Base-by-base conservation (phyloP, 2,329 filamentous ascomycete genomes). In the Aspergillus sp. region DNA sequence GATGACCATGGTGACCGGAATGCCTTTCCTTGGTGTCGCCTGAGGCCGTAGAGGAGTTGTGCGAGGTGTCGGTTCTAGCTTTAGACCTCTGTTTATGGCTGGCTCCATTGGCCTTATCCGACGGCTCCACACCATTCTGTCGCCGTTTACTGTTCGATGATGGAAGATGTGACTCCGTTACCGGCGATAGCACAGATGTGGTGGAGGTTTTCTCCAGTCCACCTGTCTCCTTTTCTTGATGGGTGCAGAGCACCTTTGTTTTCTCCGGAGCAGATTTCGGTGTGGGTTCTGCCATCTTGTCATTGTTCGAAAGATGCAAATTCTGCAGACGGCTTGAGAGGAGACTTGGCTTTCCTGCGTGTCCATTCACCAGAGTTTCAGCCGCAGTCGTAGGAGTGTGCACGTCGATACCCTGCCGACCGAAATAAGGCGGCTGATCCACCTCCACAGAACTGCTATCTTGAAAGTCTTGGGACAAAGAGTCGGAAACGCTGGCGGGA, bases 291-390 rank as follows among this genome's bases (percentile, higher is more conserved):
- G 60, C 47, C 8, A 60, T 36, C 35, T 63, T 68, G 44, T 70
- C 63, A 4, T 64, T 61, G 47, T 71, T 70, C 11, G 71, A 67
- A 32, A 73, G 47, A 41, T 74, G 70, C 24, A 70, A 64, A 24
- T 67, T 70, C 47, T 73, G 70, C 33, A 74, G 47, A 47, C 67
- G 67, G 38, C 65, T 71, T 4, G 70, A 69, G 30, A 74, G 65
- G 7, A 68, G 61, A 52, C 69, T 67, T 2, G 63, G 58, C 51
- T 69, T 66, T 30, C 59, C 65, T 50, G 60, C 58, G 30, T 60
- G 55, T 4, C 66, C 67, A 52, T 67, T 68, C 2, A 56, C 41
- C 13, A 57, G 54, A 20, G 47, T n/a, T 36, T 63, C 48, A 30
- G n/a, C 20, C 44, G 57, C 2, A 45, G 48, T 46, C 48, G 55